These are phyloP conservation scores for Neonothopanus nambi DNA, from an alignment of 1,284 basidiomycete species.

Conservation along the genomic window DNA sequence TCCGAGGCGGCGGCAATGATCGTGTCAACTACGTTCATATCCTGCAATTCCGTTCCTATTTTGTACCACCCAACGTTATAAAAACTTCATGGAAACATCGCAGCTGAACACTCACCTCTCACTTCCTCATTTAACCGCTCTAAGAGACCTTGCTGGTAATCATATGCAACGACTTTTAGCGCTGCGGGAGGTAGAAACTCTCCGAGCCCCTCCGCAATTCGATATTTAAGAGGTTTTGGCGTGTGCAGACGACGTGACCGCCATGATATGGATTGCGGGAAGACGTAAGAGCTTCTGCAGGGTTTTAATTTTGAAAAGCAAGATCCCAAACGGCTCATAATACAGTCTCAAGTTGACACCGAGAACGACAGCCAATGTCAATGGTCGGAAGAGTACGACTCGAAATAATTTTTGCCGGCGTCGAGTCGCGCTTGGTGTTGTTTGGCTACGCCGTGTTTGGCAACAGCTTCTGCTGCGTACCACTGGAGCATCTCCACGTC, in stretches of 20 bases:
- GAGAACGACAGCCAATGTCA: not conserved
- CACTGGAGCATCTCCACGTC: constrained; percentile 18
- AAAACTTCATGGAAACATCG: not conserved
- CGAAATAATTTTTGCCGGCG: no score
- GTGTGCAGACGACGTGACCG: constrained; percentile 50
- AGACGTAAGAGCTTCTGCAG: no score
- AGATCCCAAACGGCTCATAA: not conserved
- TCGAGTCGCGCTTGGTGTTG: constrained; percentile 9
- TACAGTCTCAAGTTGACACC: not conserved
- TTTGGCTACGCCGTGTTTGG: constrained; percentile 29
- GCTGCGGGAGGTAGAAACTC: constrained; percentile 71
- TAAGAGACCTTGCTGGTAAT: constrained; percentile 82
- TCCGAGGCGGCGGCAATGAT: constrained; percentile 71
- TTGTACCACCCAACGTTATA: constrained; percentile 4
- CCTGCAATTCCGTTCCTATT: constrained; percentile 60
- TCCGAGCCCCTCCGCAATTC: constrained; percentile 68
- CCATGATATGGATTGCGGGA: no score
- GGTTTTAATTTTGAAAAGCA: not conserved
- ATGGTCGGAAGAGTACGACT: not conserved
- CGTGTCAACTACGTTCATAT: constrained; percentile 69
- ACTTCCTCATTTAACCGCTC: constrained; percentile 74
- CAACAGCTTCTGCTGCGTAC: constrained; percentile 25
- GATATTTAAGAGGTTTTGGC: constrained; percentile 60
- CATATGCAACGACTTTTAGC: constrained; percentile 67
- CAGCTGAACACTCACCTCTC: constrained; percentile 51